Evolutionary conservation across 805 yeast species (phyloP), one percentile per base, ranked within the genome.

Genomic region (Debaryomyces prosopidis): DNA sequence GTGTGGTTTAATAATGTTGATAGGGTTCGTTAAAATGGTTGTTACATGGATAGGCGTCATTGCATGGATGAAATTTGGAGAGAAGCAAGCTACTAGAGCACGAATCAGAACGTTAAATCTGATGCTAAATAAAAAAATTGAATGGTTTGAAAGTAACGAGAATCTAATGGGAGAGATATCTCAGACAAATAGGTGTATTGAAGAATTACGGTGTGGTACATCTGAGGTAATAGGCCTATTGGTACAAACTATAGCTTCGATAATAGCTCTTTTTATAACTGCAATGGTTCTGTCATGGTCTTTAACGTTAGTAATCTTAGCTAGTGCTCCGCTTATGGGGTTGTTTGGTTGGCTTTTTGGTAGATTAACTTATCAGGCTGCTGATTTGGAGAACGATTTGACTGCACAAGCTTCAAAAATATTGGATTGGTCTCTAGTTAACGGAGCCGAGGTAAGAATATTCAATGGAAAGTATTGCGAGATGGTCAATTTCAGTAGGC

Each of bases 211-310:
- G 58, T 65, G 78, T 0, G 87, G 90, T 1, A 71, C 80, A 4
- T 80, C 92, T 2, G 91, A 86, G 57, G 79, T 84, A 3, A 58
- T 82, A 14, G 89, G 87, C 0, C 53, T 83, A 16, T 56, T 84
- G 1, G 57, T 80, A 10, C 83, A 83, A 51, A 75, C 81, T 7
- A 34, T 73, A 1, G 77, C 81, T 0, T 75, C 89, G 0, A 66
- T 81, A 0, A 43, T 79, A 3, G 80, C 85, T 0, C 64, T 85
- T 9, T 58, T 85, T 1, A 74, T 80, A 1, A 80, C 87, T 0
- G 82, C 96, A 1, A 77, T 94, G 59, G 76, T 77, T 48, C 84
- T 82, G 48, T 87, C 96, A 2, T 92, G 97, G 97, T 76, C 87
- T 3, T 72, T 94, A 9, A 87, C 97, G 0, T 65, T 94, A 19